phyloP scores from a whole-genome alignment of 495 filamentous ascomycete genomes.

The Massariosphaeria phaeospora region DNA sequence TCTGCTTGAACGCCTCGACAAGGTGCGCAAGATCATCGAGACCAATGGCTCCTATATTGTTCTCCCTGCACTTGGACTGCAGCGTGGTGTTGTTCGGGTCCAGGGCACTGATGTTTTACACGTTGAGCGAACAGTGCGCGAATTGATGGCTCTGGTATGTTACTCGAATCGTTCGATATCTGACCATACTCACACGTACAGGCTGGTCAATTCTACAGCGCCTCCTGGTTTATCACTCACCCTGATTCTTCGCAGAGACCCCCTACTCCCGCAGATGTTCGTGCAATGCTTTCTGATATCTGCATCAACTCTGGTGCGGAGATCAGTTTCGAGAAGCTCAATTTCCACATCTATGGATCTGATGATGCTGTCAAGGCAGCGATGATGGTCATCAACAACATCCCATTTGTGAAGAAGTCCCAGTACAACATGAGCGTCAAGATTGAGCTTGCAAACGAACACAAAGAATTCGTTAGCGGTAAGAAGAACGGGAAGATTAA shows the following conservation, averaged over 20 bases:
- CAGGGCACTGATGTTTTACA: slow-evolving; percentile 89
- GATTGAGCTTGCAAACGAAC: slow-evolving; percentile 97
- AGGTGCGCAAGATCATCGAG: slow-evolving; percentile 96
- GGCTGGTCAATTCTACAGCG: slow-evolving; percentile 96
- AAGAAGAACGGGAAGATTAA: slow-evolving; percentile 99
- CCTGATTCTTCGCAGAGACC: slow-evolving; percentile 65
- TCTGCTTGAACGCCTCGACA: slow-evolving; percentile 83
- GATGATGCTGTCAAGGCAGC: slow-evolving; percentile 94
- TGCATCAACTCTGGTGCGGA: slow-evolving; percentile 94
- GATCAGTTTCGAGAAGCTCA: slow-evolving; percentile 86
- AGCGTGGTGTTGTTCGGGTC: slow-evolving; percentile 72
- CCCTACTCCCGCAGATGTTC: slow-evolving; percentile 70
- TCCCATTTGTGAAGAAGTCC: slow-evolving; percentile 79
- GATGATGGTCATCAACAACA: slow-evolving; percentile 84
- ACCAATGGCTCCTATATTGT: slow-evolving; percentile 90
- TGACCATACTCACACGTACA: slow-evolving; percentile 42
- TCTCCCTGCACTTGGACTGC: slow-evolving; percentile 77
- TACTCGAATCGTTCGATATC: slow-evolving; percentile 22
- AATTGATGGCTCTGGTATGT: slow-evolving; percentile 87
- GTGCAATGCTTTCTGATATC: slow-evolving; percentile 88
- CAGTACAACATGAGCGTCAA: slow-evolving; percentile 93
- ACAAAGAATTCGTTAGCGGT: slow-evolving; percentile 98
- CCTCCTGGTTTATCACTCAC: slow-evolving; percentile 89
- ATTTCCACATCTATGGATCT: slow-evolving; percentile 88
- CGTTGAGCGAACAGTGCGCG: slow-evolving; percentile 86